Base-by-base conservation (phyloP, 768 basidiomycete genomes). In the Lanmaoa pseudosensibilis region DNA sequence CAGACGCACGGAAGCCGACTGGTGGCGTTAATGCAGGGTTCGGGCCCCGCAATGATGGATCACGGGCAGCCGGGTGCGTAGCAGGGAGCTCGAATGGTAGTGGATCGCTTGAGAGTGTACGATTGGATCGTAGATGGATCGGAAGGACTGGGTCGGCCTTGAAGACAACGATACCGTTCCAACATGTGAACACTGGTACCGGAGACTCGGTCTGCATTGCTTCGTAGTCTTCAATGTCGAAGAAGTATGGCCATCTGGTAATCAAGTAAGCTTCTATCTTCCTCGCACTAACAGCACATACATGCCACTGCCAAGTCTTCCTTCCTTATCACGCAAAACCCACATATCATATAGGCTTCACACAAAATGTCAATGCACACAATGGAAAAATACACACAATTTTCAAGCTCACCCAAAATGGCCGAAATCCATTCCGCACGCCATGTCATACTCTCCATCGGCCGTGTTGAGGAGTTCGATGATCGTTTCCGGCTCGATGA, bases 101-200 rank as follows among this genome's bases (percentile, higher is more conserved):
- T 4, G 75, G 72, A 21, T 65, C 37, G 1, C 52, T 62, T 0
- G 75, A 77, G n/a, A 78, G 71, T 15, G 74, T 74, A 16, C 50
- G 59, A 43, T 76, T 76, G 1, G 67, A 61, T 44, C 78, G 77
- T 6, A 77, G 68, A 46, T 69, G 56, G 36, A 75, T 54, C 15
- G 78, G 77, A 32, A 78, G 67, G 32, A 79, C 44, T 5, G 78
- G 76, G 48, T 79, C 78, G 0, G 78, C 73, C 10, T 59, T 43
- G 59, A 79, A 74, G 3, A 73, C 73, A 46, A 69, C 69, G 58
- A 79, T 75, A 33, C 78, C 78, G 48, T 79, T 79, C 78, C 78
- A 79, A 64, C 78, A 79, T 0, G 75, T 57, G 54, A 77, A 75
- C 7, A 78, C 78, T 11, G 78, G 77, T 2, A 71, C 78, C 12